A percentile compares a stretch with the other conserved stretches of the same genome.
Conservation (phyloP, 768 basidiomycete genomes). For the Mycena amicta region DNA sequence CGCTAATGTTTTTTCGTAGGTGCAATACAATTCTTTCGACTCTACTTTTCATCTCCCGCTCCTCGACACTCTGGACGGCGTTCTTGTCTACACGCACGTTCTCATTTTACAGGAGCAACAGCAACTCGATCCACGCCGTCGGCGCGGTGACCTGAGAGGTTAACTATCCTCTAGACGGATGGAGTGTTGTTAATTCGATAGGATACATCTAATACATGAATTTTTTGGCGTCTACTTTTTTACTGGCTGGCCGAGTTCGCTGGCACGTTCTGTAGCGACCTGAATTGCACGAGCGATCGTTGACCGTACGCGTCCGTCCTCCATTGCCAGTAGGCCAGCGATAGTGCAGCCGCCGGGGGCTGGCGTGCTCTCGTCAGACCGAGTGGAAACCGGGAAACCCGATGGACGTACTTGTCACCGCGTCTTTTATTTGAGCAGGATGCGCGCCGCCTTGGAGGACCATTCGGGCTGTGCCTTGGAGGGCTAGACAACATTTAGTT, state of each 20-base stretch:
- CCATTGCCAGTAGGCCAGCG: constrained; percentile 91
- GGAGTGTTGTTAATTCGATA: constrained; percentile 37
- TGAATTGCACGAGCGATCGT: constrained; percentile 96
- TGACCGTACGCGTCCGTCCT: constrained; percentile 90
- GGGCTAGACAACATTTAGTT: constrained; percentile 51
- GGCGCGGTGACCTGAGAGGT: constrained; percentile 36
- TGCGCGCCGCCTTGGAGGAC: constrained; percentile 85
- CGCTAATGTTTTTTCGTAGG: constrained; percentile 7
- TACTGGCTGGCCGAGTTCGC: constrained; percentile 74
- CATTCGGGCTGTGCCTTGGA: constrained; percentile 98
- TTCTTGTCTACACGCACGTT: constrained; percentile 72
- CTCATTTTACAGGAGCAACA: constrained; percentile 98
- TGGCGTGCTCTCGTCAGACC: constrained; percentile 31
- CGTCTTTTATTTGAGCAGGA: constrained; percentile 95
- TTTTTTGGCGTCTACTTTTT: constrained; percentile 56
- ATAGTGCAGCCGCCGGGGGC: constrained; percentile 99
- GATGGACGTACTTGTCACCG: constrained; percentile 82
- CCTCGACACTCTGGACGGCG: constrained; percentile 97
- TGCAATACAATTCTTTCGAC: background rate
- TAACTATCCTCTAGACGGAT: constrained; percentile 34
- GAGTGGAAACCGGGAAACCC: background rate
- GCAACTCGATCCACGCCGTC: constrained; percentile 25
- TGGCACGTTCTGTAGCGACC: constrained; percentile 87
- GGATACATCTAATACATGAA: constrained; percentile 29
- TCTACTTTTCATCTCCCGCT: constrained; percentile 46